A percentile compares a stretch with the other conserved stretches of the same genome.
These are phyloP conservation scores for Tardiomyces blankii DNA, from an alignment of 1,139 yeast species.

Conservation along the genomic window DNA sequence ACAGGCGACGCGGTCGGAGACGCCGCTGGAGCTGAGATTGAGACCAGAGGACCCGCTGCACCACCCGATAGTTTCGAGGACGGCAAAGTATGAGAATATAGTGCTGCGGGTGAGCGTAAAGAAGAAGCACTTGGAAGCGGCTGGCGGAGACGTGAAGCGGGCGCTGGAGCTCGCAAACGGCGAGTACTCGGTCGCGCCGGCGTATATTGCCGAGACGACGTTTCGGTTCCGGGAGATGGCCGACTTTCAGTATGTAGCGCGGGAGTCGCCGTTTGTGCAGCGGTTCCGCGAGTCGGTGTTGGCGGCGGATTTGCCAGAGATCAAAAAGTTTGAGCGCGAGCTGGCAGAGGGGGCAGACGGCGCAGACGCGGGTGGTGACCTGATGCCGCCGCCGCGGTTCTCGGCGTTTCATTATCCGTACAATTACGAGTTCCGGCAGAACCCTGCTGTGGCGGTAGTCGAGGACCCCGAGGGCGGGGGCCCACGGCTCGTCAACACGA, in stretches of 20 bases:
- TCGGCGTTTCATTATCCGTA: slow-evolving; percentile 69
- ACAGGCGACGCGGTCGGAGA: slow-evolving; percentile 26
- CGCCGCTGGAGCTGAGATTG: slow-evolving; percentile 49
- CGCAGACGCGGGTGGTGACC: slow-evolving; percentile 37
- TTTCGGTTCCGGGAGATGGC: slow-evolving; percentile 77
- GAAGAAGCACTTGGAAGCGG: slow-evolving; percentile 38
- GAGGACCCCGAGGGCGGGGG: slow-evolving; percentile 40
- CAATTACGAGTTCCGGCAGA: slow-evolving; percentile 52
- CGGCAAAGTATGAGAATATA: slow-evolving; percentile 44
- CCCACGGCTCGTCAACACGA: slow-evolving; percentile 19
- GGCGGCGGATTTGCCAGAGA: slow-evolving; percentile 29
- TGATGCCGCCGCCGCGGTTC: slow-evolving; percentile 83
- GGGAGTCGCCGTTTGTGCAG: slow-evolving; percentile 40
- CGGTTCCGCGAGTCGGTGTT: slow-evolving; percentile 33
- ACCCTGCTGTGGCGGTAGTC: slow-evolving; percentile 42
- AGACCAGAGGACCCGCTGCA: slow-evolving; percentile 60
- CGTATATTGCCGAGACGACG: slow-evolving; percentile 58
- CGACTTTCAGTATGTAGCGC: slow-evolving; percentile 71
- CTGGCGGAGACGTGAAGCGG: slow-evolving; percentile 39
- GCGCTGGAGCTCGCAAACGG: slow-evolving; percentile 31
- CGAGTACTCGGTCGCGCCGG: slow-evolving; percentile 41
- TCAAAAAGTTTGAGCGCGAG: slow-evolving; percentile 22
- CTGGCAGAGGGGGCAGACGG: slow-evolving; percentile 19
- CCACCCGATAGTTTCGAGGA: slow-evolving; percentile 59
- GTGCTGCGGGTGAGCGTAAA: slow-evolving; percentile 64